Evolutionary conservation across 768 basidiomycete genomes (phyloP).

Genomic region (Termitomyces sp.): DNA sequence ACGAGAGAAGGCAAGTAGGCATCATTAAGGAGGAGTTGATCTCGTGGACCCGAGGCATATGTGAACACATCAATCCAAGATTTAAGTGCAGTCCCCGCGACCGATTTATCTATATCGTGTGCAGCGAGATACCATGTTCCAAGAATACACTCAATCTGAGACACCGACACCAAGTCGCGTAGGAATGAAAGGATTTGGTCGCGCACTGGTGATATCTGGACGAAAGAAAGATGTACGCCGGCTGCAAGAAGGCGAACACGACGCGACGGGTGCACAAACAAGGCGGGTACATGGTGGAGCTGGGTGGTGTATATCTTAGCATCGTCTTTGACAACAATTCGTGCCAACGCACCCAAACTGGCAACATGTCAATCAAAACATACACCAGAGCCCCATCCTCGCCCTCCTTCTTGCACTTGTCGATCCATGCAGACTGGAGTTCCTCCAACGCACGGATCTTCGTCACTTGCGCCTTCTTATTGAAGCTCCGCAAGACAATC

Average conservation of each 20-base stretch:
- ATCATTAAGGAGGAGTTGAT: slow-evolving; percentile 25
- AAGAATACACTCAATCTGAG: slow-evolving; percentile 50
- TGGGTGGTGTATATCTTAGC: slow-evolving; percentile 19
- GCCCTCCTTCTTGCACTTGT: slow-evolving; percentile 37
- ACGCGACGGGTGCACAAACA: slow-evolving; percentile 77
- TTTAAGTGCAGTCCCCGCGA: slow-evolving; percentile 41
- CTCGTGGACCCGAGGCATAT: slow-evolving; percentile 9
- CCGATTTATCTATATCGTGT: slow-evolving; percentile 65
- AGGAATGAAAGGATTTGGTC: slow-evolving; percentile 46
- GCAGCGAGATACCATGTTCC: slow-evolving; percentile 72
- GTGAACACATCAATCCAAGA: slow-evolving; percentile 45
- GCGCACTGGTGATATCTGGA: slow-evolving; percentile 45
- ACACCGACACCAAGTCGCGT: slow-evolving; percentile 37
- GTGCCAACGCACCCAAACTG: slow-evolving; percentile 77
- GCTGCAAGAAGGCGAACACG: slow-evolving; percentile 61
- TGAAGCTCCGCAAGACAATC: slow-evolving; percentile 72
- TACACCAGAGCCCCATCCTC: slow-evolving; percentile 33
- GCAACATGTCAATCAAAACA: slow-evolving; percentile 56
- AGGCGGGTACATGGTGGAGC: slow-evolving; percentile 82
- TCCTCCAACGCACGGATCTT: slow-evolving; percentile 84
- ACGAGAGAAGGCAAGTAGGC: slow-evolving; percentile 30
- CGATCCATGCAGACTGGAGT: slow-evolving; percentile 62
- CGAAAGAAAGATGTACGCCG: slow-evolving; percentile 57
- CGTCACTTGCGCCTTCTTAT: slow-evolving; percentile 88
- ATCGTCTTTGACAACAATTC: background rate